Evolutionary conservation across 179 eudicot species (phyloP).

Genomic region (Beta corolliflora): DNA sequence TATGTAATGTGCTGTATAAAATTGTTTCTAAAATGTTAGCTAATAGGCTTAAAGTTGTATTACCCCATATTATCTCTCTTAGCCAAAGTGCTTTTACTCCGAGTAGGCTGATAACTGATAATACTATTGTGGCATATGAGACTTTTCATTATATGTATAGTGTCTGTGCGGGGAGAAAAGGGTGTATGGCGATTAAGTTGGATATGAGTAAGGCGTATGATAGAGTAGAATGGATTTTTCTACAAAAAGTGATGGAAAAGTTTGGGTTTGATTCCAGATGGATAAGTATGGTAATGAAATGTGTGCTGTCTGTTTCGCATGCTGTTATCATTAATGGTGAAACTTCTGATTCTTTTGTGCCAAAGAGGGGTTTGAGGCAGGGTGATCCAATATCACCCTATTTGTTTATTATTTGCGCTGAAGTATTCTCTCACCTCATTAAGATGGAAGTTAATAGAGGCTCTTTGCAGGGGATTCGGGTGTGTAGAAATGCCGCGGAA

Average conservation of each 20-base stretch:
- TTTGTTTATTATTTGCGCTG: background rate
- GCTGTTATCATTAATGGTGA: background rate
- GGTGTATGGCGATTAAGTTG: background rate
- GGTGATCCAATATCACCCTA: background rate
- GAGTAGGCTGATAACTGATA: background rate
- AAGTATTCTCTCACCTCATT: too few relatives aligned
- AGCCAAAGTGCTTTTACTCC: too few relatives aligned
- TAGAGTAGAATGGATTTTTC: background rate
- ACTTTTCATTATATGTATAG: slow-evolving; percentile 4
- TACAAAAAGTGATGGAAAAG: background rate
- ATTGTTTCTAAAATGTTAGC: too few relatives aligned
- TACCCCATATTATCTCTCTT: too few relatives aligned
- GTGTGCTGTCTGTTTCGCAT: background rate
- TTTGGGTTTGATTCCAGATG: background rate
- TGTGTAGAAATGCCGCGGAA: too few relatives aligned
- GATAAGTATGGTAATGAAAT: background rate
- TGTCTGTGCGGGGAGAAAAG: background rate
- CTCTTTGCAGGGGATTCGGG: too few relatives aligned
- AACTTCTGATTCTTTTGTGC: rapidly evolving
- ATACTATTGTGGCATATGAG: slow-evolving; percentile 5
- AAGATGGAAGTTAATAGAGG: too few relatives aligned
- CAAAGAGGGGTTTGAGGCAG: background rate
- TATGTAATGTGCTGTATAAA: too few relatives aligned
- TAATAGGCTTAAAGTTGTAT: too few relatives aligned
- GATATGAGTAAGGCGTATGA: slow-evolving; percentile 1